These are phyloP conservation scores for Madurella fahalii DNA, from an alignment of 2,329 filamentous ascomycete species.

Conservation along the genomic window DNA sequence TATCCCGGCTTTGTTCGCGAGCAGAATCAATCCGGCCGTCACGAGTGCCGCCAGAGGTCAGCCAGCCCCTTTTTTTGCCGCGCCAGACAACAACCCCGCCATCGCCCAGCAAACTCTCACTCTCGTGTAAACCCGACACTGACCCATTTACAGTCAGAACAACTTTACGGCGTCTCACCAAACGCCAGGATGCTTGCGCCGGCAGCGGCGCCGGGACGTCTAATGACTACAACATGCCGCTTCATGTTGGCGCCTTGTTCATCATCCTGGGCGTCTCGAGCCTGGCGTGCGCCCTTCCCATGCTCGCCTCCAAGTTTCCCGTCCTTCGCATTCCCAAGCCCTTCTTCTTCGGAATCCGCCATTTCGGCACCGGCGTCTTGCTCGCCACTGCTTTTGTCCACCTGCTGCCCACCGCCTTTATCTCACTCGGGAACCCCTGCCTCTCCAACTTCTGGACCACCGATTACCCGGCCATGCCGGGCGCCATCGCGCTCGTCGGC, in stretches of 20 bases:
- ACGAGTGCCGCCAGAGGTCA: neutral
- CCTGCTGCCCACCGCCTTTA: slow-evolving; percentile 64
- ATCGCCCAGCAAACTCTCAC: neutral
- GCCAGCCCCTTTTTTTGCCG: neutral
- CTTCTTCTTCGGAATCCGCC: slow-evolving; percentile 56
- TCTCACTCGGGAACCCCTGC: slow-evolving; percentile 63
- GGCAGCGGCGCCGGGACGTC: slow-evolving; percentile 28
- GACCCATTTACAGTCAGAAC: neutral
- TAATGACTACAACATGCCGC: slow-evolving; percentile 49
- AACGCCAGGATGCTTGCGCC: slow-evolving; percentile 24
- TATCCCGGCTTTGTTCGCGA: slow-evolving; percentile 5
- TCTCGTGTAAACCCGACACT: neutral
- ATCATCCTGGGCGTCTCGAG: slow-evolving; percentile 47
- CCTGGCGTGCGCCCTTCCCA: slow-evolving; percentile 49
- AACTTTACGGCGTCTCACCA: slow-evolving; percentile 7
- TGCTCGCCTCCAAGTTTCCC: slow-evolving; percentile 50
- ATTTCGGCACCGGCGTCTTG: slow-evolving; percentile 77
- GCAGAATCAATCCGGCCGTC: neutral
- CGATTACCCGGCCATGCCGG: slow-evolving; percentile 73
- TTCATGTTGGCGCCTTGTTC: slow-evolving; percentile 56
- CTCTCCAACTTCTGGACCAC: slow-evolving; percentile 76
- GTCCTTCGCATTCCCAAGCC: slow-evolving; percentile 49
- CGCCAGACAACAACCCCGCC: neutral
- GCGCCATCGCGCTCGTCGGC: slow-evolving; percentile 74
- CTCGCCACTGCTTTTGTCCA: slow-evolving; percentile 84